These are phyloP conservation scores for Ensete ventricosum DNA, from an alignment of 176 grass and related monocot species.

Conservation along the genomic window DNA sequence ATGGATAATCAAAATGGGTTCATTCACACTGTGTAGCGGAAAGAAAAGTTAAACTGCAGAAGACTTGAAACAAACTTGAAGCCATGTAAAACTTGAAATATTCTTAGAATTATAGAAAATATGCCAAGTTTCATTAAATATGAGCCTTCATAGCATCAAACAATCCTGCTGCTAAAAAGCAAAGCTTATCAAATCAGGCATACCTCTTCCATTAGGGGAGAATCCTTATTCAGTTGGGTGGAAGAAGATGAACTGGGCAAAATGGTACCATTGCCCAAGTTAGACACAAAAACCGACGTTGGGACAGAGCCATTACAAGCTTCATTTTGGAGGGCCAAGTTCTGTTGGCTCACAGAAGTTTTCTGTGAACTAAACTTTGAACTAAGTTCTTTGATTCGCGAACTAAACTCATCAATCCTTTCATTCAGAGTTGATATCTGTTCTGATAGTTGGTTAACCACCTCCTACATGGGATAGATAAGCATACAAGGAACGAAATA, in stretches of 20 bases:
- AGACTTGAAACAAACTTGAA: no score
- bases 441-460: slow-evolving; percentile 69
- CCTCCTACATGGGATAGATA: slow-evolving; percentile 42
- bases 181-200: neutral
- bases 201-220: slow-evolving; percentile 78
- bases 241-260: slow-evolving; percentile 69
- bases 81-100: neutral
- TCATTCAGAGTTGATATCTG: slow-evolving; percentile 88
- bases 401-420: slow-evolving; percentile 96
- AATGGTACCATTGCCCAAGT: slow-evolving; percentile 77
- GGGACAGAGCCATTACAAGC: slow-evolving; percentile 63
- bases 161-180: neutral
- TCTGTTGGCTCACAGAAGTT: slow-evolving; percentile 74
- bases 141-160: no score
- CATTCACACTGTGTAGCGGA: no score
- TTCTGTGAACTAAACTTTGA: slow-evolving; percentile 60
- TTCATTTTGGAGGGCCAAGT: slow-evolving; percentile 60
- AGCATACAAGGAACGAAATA: neutral
- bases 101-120: neutral
- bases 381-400: slow-evolving; percentile 75
- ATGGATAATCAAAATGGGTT: no score
- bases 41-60: no score
- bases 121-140: no score
- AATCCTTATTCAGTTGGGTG: slow-evolving; percentile 71
- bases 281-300: slow-evolving; percentile 78